Evolutionary conservation across 495 filamentous ascomycete genomes (phyloP).

Genomic region (Bacidia gigantensis): DNA sequence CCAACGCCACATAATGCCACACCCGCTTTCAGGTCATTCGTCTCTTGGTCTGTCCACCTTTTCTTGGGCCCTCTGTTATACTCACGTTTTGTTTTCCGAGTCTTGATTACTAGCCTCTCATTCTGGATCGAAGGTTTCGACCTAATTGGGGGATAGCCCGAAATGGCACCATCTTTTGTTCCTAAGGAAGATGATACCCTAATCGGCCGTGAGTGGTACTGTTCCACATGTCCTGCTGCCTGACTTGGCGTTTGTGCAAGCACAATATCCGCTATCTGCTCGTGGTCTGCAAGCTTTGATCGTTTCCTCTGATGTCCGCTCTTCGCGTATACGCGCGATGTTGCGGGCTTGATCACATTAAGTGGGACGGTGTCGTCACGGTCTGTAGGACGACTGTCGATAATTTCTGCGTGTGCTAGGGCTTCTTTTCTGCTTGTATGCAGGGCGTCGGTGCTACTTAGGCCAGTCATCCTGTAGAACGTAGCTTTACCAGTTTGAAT

Average conservation of each 20-base stretch:
- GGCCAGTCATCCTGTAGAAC: no score
- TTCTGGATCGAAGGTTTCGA: no score
- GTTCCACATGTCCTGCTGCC: conserved; percentile 33
- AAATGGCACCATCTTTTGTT: no score
- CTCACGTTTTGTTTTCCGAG: conserved; percentile 5
- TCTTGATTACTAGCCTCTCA: no score
- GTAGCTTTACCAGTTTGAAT: no score
- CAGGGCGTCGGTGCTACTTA: no score
- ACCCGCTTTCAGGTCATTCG: conserved; percentile 57
- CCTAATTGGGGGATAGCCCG: no score
- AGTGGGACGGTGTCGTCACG: conserved; percentile 6
- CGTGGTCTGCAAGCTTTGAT: conserved; percentile 24
- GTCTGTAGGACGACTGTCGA: conserved; percentile 9
- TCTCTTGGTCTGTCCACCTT: conserved; percentile 79
- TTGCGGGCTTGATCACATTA: neutral
- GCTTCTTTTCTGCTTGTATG: conserved; percentile 17
- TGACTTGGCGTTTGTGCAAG: conserved; percentile 35
- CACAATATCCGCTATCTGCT: conserved; percentile 36
- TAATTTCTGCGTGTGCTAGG: conserved; percentile 21
- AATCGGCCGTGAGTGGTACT: conserved; percentile 33
- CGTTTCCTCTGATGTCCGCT: conserved; percentile 27
- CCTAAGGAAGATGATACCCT: no score
- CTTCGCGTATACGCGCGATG: conserved; percentile 24
- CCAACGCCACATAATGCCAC: conserved; percentile 74
- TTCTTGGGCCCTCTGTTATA: conserved; percentile 13